These are phyloP conservation scores for Chalara sp. DNA, from an alignment of 2,329 filamentous ascomycete genomes.

Conservation along the genomic window DNA sequence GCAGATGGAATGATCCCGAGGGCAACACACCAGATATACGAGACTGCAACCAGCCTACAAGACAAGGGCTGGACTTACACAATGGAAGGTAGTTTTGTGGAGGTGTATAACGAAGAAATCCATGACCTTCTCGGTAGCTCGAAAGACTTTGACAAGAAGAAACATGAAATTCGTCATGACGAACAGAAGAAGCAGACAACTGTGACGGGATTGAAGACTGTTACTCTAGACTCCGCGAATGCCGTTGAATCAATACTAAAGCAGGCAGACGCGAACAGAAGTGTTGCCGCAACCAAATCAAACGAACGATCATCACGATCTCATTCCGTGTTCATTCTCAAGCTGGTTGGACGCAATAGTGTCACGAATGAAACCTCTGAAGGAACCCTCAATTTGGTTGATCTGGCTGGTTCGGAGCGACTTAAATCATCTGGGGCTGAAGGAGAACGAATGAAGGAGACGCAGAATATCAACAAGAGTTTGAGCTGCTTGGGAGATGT, in stretches of 20 bases:
- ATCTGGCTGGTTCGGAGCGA: slow-evolving; percentile 88
- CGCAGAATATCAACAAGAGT: slow-evolving; percentile 95
- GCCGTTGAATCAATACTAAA: slow-evolving; percentile 75
- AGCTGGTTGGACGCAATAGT: slow-evolving; percentile 61
- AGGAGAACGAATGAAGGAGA: slow-evolving; percentile 84
- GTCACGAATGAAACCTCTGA: slow-evolving; percentile 77
- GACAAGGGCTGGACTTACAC: slow-evolving; percentile 92
- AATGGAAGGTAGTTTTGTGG: slow-evolving; percentile 92
- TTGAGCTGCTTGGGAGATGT: slow-evolving; percentile 90
- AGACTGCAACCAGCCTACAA: slow-evolving; percentile 73
- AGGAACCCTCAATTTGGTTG: slow-evolving; percentile 90
- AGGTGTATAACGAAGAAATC: slow-evolving; percentile 97
- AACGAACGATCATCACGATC: slow-evolving; percentile 93
- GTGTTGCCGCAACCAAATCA: slow-evolving; percentile 92
- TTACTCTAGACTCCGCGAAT: slow-evolving; percentile 69
- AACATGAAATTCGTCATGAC: slow-evolving; percentile 86
- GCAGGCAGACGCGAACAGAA: slow-evolving; percentile 78
- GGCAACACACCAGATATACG: slow-evolving; percentile 89
- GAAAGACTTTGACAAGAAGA: slow-evolving; percentile 69
- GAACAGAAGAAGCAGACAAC: slow-evolving; percentile 72
- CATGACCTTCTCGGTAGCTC: slow-evolving; percentile 78
- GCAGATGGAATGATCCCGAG: slow-evolving; percentile 90
- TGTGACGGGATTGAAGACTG: slow-evolving; percentile 72
- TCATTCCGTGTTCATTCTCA: slow-evolving; percentile 94
- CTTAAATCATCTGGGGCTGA: slow-evolving; percentile 81